Base-by-base conservation (phyloP, 1,284 basidiomycete species). In the Sanguinoderma infundibulare region DNA sequence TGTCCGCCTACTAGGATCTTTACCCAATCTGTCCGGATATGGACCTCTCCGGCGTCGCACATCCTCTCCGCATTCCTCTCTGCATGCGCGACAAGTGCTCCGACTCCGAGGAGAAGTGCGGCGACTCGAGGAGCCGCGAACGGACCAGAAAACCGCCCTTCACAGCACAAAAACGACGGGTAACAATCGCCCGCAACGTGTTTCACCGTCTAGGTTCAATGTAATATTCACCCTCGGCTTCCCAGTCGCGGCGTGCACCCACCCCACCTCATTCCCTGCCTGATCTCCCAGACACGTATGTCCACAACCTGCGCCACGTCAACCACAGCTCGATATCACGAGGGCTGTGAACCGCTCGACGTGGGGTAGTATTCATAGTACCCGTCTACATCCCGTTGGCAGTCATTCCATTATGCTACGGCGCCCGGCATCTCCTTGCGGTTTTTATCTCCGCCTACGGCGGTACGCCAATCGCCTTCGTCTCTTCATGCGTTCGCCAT, bases 141-240 rank as follows among this genome's bases (percentile, higher is more conserved):
- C n/a, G n/a, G n/a, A n/a, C n/a, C n/a, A n/a, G n/a, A n/a, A n/a
- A n/a, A n/a, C n/a, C n/a, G n/a, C n/a, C 32, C 49, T 51, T 51
- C 49, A 51, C 49, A 34, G 9, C 49, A 51, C 49, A 34, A 32
- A 34, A 51, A 36, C n/a, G 32, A 20, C 49, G 49, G 49, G 32
- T 51, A 51, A 51, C 49, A 22, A 51, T 34, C 8, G 20, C 49
- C 15, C 32, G 49, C 49, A 51, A 51, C 49, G 49, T 51, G 49
- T 20, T 17, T 32, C 9, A 15, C 46, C 8, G n/a, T 10, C 49
- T 35, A 51, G 22, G 20, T 35, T 51, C 35, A n/a, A 51, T 51
- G 32, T 35, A 51, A 35, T 20, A 35, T 36, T 12, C 32, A 35
- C 5, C 12, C 28, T 28, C 46, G 20, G 20, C n/a, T 30, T 50